These are phyloP conservation scores for Aspergillus eucalypticola DNA, from an alignment of 2,329 filamentous ascomycete genomes.

Conservation along the genomic window DNA sequence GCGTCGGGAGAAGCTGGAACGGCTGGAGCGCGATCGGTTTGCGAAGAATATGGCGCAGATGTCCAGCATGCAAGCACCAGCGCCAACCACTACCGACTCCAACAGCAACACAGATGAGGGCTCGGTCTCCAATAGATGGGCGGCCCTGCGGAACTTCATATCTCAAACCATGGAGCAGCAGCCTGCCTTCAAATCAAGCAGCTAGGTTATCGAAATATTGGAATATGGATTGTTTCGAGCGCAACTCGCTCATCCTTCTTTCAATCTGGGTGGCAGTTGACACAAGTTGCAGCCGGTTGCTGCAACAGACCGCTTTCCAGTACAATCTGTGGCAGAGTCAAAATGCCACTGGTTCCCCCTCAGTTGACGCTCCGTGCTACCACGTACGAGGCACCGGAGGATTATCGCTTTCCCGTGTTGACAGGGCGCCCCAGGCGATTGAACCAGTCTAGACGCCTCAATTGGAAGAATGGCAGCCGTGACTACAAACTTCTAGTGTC, in stretches of 20 bases:
- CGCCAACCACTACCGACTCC: conserved; percentile 23
- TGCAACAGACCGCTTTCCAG: background rate
- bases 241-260: background rate
- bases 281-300: background rate
- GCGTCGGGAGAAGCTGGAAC: conserved; percentile 77
- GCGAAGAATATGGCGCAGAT: conserved; percentile 78
- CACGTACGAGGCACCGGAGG: no score
- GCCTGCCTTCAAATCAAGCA: conserved; percentile 62
- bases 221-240: background rate
- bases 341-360: background rate
- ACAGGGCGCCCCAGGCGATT: no score
- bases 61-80: conserved; percentile 44
- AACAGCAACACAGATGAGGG: conserved; percentile 17
- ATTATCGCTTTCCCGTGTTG: background rate
- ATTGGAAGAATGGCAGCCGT: background rate
- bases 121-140: conserved; percentile 67
- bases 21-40: conserved; percentile 80
- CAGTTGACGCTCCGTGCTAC: background rate
- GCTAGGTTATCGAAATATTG: conserved; percentile 22
- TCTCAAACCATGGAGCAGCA: conserved; percentile 87
- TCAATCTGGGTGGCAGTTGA: background rate
- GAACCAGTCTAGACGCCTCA: background rate
- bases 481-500: background rate
- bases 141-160: conserved; percentile 79
- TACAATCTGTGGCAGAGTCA: background rate